Evolutionary conservation across 2,329 filamentous ascomycete species (phyloP), one percentile per base, ranked within the genome.

Genomic region (Nothophoma quercina): DNA sequence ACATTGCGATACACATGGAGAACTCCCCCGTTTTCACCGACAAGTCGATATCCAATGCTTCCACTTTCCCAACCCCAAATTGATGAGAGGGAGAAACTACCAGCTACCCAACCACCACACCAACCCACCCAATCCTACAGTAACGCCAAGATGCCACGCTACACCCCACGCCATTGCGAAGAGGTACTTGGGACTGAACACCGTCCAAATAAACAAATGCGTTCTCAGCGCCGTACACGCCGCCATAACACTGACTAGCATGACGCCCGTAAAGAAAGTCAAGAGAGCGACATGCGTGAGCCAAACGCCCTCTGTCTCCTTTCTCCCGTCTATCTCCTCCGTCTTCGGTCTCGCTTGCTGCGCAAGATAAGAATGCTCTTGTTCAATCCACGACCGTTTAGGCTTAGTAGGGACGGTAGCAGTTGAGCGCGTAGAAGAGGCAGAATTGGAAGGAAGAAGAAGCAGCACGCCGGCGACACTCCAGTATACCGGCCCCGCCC

Each of bases 201-300:
- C 95, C 0, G 93, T 98, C 95, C 95, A 99, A 56, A 99, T 93
- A 71, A 99, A 99, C 51, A 99, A 75, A 79, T 99, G 95, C 23
- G 90, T 91, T 61, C 93, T 81, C 69, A 99, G 74, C 7, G 84
- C 81, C 39, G 89, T 92, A 73, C 95, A 99, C 13, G 93, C 92
- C 12, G 83, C 85, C 93, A 98, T 98, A 19, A 97, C 88, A 38
- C 86, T 88, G 2, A 85, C 75, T 45, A 90, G 75, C 58, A 85
- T 86, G 1, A 79, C 78, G 1, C 88, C 82, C 9, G 84, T 78
- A 71, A 95, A 96, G 9, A 88, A 73, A 1, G 92, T 96, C 65
- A 90, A 73, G 32, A 90, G 65, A 0, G 83, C 78, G 0, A 88
- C 69, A 69, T 95, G 87, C 1, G 26, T 29, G 7, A n/a, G 39